Percentiles rank a stretch among this genome's conserved stretches.
These are phyloP conservation scores for Leccinellum rugosiceps DNA, from an alignment of 768 basidiomycete genomes.

Conservation along the genomic window DNA sequence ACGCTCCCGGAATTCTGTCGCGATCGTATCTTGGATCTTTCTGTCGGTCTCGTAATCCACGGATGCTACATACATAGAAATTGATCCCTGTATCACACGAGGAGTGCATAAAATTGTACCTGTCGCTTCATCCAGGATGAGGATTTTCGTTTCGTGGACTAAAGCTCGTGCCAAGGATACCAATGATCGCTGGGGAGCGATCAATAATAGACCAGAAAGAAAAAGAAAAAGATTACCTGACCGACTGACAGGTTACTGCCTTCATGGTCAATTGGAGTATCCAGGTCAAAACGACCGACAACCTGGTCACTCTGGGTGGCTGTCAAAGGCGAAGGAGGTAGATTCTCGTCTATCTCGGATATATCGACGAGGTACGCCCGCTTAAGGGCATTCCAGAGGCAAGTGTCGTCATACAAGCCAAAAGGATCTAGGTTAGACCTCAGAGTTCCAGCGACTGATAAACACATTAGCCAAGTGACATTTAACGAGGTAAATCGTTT, in stretches of 20 bases:
- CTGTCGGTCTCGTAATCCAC: conserved; percentile 89
- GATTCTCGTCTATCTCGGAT: conserved; percentile 27
- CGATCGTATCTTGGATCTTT: conserved; percentile 89
- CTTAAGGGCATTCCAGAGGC: conserved; percentile 84
- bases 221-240: conserved; percentile 5
- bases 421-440: conserved; percentile 91
- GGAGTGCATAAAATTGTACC: conserved; percentile 32
- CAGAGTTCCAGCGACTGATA: conserved; percentile 70
- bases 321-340: conserved; percentile 29
- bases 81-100: neutral
- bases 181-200: conserved; percentile 66
- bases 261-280: conserved; percentile 82
- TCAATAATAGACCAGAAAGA: neutral
- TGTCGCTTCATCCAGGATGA: conserved; percentile 90
- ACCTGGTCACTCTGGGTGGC: conserved; percentile 37
- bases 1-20: conserved; percentile 75
- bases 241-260: conserved; percentile 82
- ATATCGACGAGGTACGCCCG: conserved; percentile 78
- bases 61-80: conserved; percentile 46
- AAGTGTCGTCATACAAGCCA: conserved; percentile 71
- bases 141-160: conserved; percentile 80
- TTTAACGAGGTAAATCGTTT: neutral
- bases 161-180: conserved; percentile 87
- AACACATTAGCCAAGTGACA: conserved; percentile 8
- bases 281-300: conserved; percentile 67